Evolutionary conservation across 768 basidiomycete species (phyloP), one percentile per base, ranked within the genome.

Genomic region (Hygrocybe coccinea): DNA sequence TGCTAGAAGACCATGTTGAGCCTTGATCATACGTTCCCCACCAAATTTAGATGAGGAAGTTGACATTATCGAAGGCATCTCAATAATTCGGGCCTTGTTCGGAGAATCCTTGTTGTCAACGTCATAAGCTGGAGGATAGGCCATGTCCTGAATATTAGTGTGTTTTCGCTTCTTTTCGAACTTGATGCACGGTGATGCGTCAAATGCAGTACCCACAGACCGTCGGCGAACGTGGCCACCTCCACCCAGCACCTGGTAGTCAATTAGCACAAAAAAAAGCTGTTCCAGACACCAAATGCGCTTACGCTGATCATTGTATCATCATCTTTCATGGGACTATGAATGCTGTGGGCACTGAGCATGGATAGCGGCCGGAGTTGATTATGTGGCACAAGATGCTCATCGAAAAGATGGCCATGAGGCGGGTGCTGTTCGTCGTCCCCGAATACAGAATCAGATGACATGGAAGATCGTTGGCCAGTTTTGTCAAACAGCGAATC

Each of bases 231-330:
- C 82, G 52, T 82, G 86, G 2, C 86, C 88, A 52, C 87, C 89
- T 48, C 85, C 89, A 34, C 91, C 71, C 88, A 91, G 90, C 86
- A 89, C 24, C 56, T 51, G 58, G 52, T 19, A 48, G 25, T 54
- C 41, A 65, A 46, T 41, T 24, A 24, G 37, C 50, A 33, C 4
- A 46, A 17, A 36, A 15, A 3, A 10, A 3, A 29, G 44, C 25
- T 11, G 29, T 52, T 24, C 12, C 3, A 45, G 14, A 7, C 7
- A 33, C 17, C 15, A 38, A 25, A 45, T 19, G 21, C 45, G 71
- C 84, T 64, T 67, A 89, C 87, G 37, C 80, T 81, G 46, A 91
- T 85, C 87, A 90, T 89, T 0, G 90, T 91, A 60, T 91, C 89
- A 56, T 89, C 86, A 24, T 90, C 88, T 59, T 76, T 77, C 43